Conservation (phyloP, 225 moss, liverwort and hornwort genomes). For the Polytrichum commune region DNA sequence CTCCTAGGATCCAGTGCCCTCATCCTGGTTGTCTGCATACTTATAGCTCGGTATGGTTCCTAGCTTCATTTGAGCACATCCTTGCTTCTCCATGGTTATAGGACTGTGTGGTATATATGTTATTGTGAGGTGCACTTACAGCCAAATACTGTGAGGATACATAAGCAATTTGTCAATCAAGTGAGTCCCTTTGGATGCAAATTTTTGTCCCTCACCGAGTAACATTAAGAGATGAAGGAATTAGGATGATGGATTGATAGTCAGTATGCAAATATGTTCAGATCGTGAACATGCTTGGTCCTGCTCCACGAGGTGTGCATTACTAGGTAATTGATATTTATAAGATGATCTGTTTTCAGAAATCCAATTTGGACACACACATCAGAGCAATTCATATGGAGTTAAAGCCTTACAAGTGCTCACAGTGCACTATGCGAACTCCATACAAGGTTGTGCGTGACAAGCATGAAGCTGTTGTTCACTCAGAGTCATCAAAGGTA, state of each 20-base stretch:
- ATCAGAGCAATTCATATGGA: constrained; percentile 48
- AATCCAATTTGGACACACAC: constrained; percentile 53
- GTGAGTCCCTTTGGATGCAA: background rate
- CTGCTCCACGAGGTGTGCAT: too few relatives aligned
- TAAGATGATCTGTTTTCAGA: constrained; percentile 24
- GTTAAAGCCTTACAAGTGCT: constrained; percentile 59
- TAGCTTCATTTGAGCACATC: background rate
- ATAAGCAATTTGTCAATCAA: background rate
- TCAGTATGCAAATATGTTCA: background rate
- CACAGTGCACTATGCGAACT: constrained; percentile 51
- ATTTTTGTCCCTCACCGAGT: background rate
- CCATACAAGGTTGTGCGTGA: constrained; percentile 60
- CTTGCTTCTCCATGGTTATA: background rate
- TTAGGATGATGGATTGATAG: background rate
- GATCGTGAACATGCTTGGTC: background rate
- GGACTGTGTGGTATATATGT: background rate
- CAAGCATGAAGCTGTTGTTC: constrained; percentile 50
- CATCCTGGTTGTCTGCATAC: constrained; percentile 36
- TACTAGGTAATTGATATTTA: too few relatives aligned
- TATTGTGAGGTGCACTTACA: background rate
- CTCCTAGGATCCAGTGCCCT: constrained; percentile 21
- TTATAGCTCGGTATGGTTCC: constrained; percentile 25
- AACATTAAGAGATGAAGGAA: background rate
- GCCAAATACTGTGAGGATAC: background rate
- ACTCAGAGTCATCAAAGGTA: constrained; percentile 22